These are phyloP conservation scores for Citrus mangshanensis DNA, from an alignment of 345 rosid genomes.

Conservation along the genomic window DNA sequence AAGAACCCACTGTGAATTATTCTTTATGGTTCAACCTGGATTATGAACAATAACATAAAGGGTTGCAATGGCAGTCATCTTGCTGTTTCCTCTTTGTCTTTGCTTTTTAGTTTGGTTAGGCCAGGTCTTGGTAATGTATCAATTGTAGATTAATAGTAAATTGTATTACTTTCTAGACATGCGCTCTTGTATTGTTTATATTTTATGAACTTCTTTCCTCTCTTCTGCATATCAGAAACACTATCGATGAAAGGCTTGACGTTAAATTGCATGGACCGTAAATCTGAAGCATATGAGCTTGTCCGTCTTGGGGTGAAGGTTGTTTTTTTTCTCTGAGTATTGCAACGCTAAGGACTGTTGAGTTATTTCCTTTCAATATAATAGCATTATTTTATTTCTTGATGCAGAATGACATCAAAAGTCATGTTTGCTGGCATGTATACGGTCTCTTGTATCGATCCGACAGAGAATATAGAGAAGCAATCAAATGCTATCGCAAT, in stretches of 20 bases:
- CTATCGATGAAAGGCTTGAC: slow-evolving; percentile 98
- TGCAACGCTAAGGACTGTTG: not conserved
- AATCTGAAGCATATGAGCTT: slow-evolving; percentile 96
- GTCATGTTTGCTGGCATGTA: slow-evolving; percentile 99
- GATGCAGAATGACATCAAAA: slow-evolving; percentile 94
- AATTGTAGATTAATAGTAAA: not conserved
- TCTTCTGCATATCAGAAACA: slow-evolving; percentile 60
- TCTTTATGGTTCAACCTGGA: not conserved
- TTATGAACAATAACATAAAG: not conserved
- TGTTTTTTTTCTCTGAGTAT: slow-evolving; percentile 19
- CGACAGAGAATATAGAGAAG: slow-evolving; percentile 98
- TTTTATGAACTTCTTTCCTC: not conserved
- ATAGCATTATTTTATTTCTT: slow-evolving; percentile 18
- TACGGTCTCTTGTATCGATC: slow-evolving; percentile 97
- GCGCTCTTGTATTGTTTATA: not conserved
- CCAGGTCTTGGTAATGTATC: not conserved
- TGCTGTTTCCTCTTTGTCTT: not conserved
- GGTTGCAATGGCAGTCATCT: not conserved
- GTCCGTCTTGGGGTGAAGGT: slow-evolving; percentile 96
- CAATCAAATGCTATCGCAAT: slow-evolving; percentile 96
- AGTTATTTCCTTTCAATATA: slow-evolving; percentile 6
- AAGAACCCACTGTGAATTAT: not conserved
- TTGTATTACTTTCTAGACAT: not conserved
- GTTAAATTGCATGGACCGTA: slow-evolving; percentile 98
- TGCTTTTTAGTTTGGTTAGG: not conserved